Percentiles rank a stretch among this genome's conserved stretches.
Evolutionary conservation across 345 rosid genomes (phyloP).

Genomic region (Lenwebbia sp.): DNA sequence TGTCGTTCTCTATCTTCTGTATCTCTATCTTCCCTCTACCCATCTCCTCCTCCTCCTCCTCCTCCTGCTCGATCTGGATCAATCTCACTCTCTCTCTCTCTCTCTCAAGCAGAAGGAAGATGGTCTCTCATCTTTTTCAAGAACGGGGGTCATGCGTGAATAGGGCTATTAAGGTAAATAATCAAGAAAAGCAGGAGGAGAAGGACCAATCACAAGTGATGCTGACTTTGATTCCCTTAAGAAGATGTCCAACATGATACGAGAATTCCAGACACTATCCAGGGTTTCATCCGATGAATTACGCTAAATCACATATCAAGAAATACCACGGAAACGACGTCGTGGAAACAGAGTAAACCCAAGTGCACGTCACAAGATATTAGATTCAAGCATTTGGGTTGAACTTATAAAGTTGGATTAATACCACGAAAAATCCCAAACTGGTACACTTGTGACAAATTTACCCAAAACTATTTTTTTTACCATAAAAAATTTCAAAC

Average conservation of each 20-base stretch:
- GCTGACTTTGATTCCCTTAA: neutral
- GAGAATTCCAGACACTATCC: neutral
- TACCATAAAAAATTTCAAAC: no score
- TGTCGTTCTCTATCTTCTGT: constrained; percentile 54
- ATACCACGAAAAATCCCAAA: no score
- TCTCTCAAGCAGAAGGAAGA: neutral
- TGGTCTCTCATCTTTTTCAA: neutral
- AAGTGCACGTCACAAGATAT: neutral
- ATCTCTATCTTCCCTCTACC: constrained; percentile 58
- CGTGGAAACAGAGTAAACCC: neutral
- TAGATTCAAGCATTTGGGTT: neutral
- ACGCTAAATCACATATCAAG: neutral
- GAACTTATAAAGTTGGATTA: neutral
- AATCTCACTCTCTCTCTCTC: neutral
- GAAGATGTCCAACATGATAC: neutral
- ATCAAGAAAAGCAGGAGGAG: neutral
- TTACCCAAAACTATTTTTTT: no score
- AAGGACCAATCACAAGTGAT: neutral
- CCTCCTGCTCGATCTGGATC: neutral
- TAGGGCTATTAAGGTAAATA: neutral
- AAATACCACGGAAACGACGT: neutral
- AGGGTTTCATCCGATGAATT: neutral
- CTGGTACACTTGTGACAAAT: no score
- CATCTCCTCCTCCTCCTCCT: constrained; percentile 4
- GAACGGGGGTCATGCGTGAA: neutral